Evolutionary conservation across 108 stramenopile genomes (phyloP), one percentile per base, ranked within the genome.

Genomic region (Cylindrotheca fusiformis): DNA sequence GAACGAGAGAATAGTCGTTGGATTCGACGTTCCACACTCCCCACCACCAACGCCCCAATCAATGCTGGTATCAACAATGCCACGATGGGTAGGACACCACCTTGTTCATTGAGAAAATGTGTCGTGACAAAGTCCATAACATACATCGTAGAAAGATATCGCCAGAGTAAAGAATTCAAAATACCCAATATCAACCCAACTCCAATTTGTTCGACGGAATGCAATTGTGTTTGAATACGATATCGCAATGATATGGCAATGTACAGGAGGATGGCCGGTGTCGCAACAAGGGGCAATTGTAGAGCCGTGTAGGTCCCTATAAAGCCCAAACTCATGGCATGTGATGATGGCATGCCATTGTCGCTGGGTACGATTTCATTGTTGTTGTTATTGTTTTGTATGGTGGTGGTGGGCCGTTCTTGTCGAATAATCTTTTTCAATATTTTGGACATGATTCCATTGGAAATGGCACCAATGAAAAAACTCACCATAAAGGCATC

Each of bases 281-380:
- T 12, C 32, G 69, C 33, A 24, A 57, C 54, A 44, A 21, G 61
- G 12, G 68, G 64, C 18, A 69, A 8, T 12, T 31, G 4, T 24
- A 79, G 33, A 0, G 50, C 71, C 12, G 72, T 70, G 49, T 76
- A 82, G 41, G 80, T 88, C 0, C 79, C 83, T 52, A 94, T 90
- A 52, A 94, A 94, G 3, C 87, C 88, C 29, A 94, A 67, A 65
- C 83, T 85, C 88, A 90, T 94, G n/a, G 87, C 92, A 64, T 94
- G 92, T 25, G 84, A 86, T 2, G 74, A 76, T 4, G 91, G 91
- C 91, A 85, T 85, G 0, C 92, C 92, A 22, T 77, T 77, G 68
- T 94, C 92, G 61, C 82, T 85, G 1, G 92, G 92, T 44, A 0
- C 5, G 26, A 20, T 29, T 18, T 20, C 26, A 51, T 2, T 26